Conservation (phyloP, 495 filamentous ascomycete species). For the Podospora tetraspora region DNA sequence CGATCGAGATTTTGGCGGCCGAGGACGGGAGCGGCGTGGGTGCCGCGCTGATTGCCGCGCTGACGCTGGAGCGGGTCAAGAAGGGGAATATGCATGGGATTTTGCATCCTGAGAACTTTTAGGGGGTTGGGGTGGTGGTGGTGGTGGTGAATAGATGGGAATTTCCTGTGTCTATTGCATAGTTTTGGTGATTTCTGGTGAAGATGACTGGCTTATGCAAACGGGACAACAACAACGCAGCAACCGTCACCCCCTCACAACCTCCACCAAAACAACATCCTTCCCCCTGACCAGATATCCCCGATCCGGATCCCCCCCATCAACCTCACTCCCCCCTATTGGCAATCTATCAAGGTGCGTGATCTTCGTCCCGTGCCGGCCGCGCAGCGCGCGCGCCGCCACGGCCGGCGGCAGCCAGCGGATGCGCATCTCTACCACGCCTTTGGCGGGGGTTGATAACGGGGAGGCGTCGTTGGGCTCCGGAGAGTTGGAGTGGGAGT, state of each 20-base stretch:
- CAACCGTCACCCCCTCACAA: not conserved
- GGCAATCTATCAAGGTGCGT: not conserved
- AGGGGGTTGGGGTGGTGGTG: conserved; percentile 8
- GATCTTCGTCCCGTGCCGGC: not conserved
- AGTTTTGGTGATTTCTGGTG: not conserved
- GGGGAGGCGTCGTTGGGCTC: not conserved
- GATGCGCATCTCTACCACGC: conserved; percentile 3
- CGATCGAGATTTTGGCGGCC: conserved; percentile 76
- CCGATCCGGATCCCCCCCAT: not conserved
- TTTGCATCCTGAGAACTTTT: conserved; percentile 60
- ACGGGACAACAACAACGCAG: no score
- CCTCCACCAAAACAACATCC: conserved; percentile 1
- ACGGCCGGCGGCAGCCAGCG: not conserved
- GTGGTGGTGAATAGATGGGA: not conserved
- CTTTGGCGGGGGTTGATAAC: not conserved
- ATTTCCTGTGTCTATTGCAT: not conserved
- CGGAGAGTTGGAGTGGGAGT: not conserved
- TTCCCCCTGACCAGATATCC: not conserved
- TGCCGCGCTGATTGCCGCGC: conserved; percentile 85
- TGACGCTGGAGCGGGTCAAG: conserved; percentile 82
- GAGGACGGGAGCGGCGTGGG: conserved; percentile 97
- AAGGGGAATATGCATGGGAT: conserved; percentile 76
- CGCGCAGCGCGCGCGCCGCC: not conserved
- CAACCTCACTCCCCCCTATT: not conserved
- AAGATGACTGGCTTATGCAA: no score